Evolutionary conservation across 176 grass and related monocot genomes (phyloP), one percentile per base, ranked within the genome.

Genomic region (Aegilops sharonensis): DNA sequence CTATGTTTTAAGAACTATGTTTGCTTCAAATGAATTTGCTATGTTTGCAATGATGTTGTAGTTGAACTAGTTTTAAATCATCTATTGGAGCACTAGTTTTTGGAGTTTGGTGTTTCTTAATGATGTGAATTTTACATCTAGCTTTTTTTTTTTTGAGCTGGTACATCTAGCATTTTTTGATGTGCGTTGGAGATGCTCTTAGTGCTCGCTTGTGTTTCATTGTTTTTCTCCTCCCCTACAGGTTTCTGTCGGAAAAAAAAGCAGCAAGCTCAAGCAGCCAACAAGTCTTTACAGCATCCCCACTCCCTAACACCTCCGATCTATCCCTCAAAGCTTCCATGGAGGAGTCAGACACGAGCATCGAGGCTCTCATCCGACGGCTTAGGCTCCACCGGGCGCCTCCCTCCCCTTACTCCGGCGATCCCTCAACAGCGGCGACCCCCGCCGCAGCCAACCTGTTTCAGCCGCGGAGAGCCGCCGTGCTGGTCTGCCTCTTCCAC

Each of bases 401-500:
- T 5, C 73, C 87, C 21, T 83, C 87, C 23, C 85, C 78, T 21
- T 81, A 83, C 83, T 78, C 70, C 21, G 77, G 31, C 9, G 72
- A 73, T 5, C 77, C 65, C n/a, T 68, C 85, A 8, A 52, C 20
- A 23, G 68, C 75, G 43, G 85, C 45, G 30, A 9, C 68, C 56
- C 68, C 72, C 27, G 64, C 54, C 8, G 37, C 72, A 64, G 74
- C 40, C 56, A 80, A 85, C 56, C 32, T 78, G 69, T 95, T 90
- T 72, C 83, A 59, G 64, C 90, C 85, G 3, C 84, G 87, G 79
- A 88, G 93, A 72, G 93, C 90, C 6, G 90, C 88, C 57, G 90
- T 95, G 50, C 73, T 95, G 9, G 68, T 92, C 77, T 95, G 93
- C 88, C 88, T 95, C 75, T 92, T 95, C 83, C 68, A 82, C 35